These are phyloP conservation scores for Maudiozyma humilis DNA, from an alignment of 1,139 yeast genomes.

Conservation along the genomic window DNA sequence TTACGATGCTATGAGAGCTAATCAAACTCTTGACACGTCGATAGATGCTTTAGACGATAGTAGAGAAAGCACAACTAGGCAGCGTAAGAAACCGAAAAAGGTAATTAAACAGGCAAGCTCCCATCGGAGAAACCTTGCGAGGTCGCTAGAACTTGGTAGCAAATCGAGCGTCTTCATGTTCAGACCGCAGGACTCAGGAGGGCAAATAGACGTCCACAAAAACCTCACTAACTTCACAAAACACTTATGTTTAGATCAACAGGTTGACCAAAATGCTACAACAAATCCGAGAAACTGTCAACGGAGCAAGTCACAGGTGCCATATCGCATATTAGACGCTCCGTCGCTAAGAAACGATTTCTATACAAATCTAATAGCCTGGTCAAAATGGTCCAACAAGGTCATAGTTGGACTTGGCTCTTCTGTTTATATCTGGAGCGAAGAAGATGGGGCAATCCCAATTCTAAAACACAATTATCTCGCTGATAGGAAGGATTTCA, in stretches of 20 bases:
- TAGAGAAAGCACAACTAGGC: background rate
- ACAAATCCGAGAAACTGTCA: slow-evolving; percentile 12
- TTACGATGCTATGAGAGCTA: slow-evolving; percentile 15
- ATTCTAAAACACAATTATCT: slow-evolving; percentile 30
- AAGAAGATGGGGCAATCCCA: slow-evolving; percentile 39
- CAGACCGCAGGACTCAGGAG: background rate
- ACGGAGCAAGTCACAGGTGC: slow-evolving; percentile 31
- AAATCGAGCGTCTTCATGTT: slow-evolving; percentile 20
- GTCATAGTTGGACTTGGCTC: slow-evolving; percentile 65
- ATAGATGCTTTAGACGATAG: background rate
- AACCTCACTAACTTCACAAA: background rate
- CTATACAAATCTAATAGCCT: slow-evolving; percentile 67
- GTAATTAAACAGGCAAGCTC: slow-evolving; percentile 11
- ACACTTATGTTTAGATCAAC: background rate
- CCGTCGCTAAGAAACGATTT: slow-evolving; percentile 73
- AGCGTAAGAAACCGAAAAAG: slow-evolving; percentile 6
- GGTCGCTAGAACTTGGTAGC: slow-evolving; percentile 39
- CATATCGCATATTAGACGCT: slow-evolving; percentile 56
- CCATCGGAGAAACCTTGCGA: slow-evolving; percentile 39
- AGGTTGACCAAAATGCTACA: background rate
- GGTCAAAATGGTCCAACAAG: slow-evolving; percentile 49
- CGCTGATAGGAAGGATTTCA: slow-evolving; percentile 32
- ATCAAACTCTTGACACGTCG: background rate
- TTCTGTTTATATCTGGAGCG: slow-evolving; percentile 61
- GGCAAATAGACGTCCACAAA: background rate